Evolutionary conservation across 2,329 filamentous ascomycete genomes (phyloP), one percentile per base, ranked within the genome.

Genomic region (Neopestalotiopsis clavispora): DNA sequence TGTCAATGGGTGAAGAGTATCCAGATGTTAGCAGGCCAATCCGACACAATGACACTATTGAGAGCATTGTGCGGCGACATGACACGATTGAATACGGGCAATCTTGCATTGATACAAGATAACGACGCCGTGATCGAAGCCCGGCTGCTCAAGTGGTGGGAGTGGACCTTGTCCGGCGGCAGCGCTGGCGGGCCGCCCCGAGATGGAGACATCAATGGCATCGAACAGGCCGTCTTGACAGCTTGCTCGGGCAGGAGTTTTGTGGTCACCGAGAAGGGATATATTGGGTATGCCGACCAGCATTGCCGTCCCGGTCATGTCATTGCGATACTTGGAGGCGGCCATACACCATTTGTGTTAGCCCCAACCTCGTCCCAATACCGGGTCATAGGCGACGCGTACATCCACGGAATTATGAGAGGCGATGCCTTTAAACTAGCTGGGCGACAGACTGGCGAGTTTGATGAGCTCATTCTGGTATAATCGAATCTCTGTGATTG

Each of bases 201-300:
- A 59, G 56, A 59, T 32, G 30, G 30, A 59, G 56, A 59, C 13
- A 32, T 59, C 7, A 59, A 13, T 59, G 20, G 56, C 4, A 20
- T 59, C 23, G 56, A 59, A 30, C 13, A 7, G 13, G 56, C 56
- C 9, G 56, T 59, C 20, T 23, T 59, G 56, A 14, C 13, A 10
- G 23, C 56, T 9, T 59, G 56, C 30, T 28, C 56, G 23, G 56
- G 56, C 1, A 59, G 56, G 56, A 59, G 56, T 20, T 59, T 59
- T 13, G 20, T 59, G 4, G 56, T 59, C 56, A 59, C 56, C 4
- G 7, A 59, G 9, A 59, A 59, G 56, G 56, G 56, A 30, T 59
- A 59, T 20, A 59, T 59, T 32, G 56, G 56, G 10, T 59, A 59
- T 59, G 56, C 56, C 2, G 56, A 59, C 12, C 56, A 59, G 56